phyloP scores from a whole-genome alignment of 2,329 filamentous ascomycete species.

The Thermoascus crustaceus region DNA sequence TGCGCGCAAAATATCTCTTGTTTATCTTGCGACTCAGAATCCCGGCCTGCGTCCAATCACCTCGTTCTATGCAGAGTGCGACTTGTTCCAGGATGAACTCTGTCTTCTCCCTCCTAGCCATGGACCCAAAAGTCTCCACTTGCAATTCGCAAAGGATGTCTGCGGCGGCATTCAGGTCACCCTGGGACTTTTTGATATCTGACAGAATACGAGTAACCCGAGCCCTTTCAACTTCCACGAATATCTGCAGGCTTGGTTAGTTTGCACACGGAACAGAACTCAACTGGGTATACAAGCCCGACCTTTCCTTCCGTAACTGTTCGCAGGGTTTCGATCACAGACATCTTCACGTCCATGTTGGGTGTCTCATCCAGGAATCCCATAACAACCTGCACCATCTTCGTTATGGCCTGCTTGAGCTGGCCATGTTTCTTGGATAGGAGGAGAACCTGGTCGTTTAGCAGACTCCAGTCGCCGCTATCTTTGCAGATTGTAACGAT shows the following conservation, averaged over 20 bases:
- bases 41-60: slow-evolving; percentile 90
- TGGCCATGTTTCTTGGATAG: slow-evolving; percentile 99
- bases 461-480: slow-evolving; percentile 80
- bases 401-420: slow-evolving; percentile 96
- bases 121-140: slow-evolving; percentile 97
- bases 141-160: slow-evolving; percentile 96
- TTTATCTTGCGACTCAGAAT: slow-evolving; percentile 96
- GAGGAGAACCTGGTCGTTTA: slow-evolving; percentile 93
- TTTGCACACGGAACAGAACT: not conserved
- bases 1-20: slow-evolving; percentile 82
- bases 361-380: slow-evolving; percentile 80
- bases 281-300: slow-evolving; percentile 12
- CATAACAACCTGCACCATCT: slow-evolving; percentile 98
- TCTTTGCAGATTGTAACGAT: slow-evolving; percentile 95
- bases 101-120: slow-evolving; percentile 95
- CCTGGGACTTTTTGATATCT: slow-evolving; percentile 94
- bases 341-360: slow-evolving; percentile 76
- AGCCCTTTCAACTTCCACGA: slow-evolving; percentile 95
- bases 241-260: slow-evolving; percentile 55
- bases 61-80: slow-evolving; percentile 84
- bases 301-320: slow-evolving; percentile 97
- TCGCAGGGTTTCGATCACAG: slow-evolving; percentile 86
- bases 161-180: slow-evolving; percentile 79
- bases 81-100: slow-evolving; percentile 98
- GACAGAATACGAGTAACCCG: slow-evolving; percentile 91